Conservation (phyloP, 768 basidiomycete genomes). For the Boletellus sp. region DNA sequence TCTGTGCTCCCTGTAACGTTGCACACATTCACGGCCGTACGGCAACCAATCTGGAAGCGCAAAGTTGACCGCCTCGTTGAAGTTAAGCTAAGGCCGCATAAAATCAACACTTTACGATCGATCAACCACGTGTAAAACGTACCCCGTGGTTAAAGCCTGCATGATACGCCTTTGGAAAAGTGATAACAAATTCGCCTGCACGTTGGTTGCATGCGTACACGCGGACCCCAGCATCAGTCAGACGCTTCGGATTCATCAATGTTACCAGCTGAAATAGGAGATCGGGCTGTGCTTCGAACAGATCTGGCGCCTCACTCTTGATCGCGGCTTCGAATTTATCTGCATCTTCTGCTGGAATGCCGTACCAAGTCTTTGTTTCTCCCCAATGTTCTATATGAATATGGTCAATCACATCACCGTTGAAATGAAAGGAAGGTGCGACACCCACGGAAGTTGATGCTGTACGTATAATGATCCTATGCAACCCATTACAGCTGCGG, state of each 20-base stretch:
- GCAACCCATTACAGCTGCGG: conserved; percentile 22
- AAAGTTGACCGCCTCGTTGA: conserved; percentile 99
- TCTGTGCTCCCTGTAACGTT: conserved; percentile 83
- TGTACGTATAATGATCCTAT: conserved; percentile 97
- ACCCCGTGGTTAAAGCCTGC: conserved; percentile 98
- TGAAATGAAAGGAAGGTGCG: conserved; percentile 17
- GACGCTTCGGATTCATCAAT: conserved; percentile 89
- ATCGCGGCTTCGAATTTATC: conserved; percentile 97
- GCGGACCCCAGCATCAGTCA: conserved; percentile 84
- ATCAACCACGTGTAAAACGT: conserved; percentile 37
- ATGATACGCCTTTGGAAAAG: conserved; percentile 97
- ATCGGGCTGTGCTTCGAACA: conserved; percentile 97
- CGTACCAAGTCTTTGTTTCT: conserved; percentile 99
- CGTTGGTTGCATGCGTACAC: conserved; percentile 95
- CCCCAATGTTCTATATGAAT: conserved; percentile 87
- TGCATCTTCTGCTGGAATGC: conserved; percentile 92
- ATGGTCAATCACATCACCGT: conserved; percentile 24
- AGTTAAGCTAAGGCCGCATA: conserved; percentile 69
- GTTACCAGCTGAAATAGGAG: conserved; percentile 97
- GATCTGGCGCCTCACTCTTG: conserved; percentile 90
- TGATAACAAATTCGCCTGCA: conserved; percentile 96
- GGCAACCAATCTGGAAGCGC: conserved; percentile 94
- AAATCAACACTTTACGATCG: conserved; percentile 23
- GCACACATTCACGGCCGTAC: conserved; percentile 82
- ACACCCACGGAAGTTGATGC: conserved; percentile 83